Evolutionary conservation across 2,329 filamentous ascomycete genomes (phyloP).

Genomic region (Paracoccidioides brasiliensis): DNA sequence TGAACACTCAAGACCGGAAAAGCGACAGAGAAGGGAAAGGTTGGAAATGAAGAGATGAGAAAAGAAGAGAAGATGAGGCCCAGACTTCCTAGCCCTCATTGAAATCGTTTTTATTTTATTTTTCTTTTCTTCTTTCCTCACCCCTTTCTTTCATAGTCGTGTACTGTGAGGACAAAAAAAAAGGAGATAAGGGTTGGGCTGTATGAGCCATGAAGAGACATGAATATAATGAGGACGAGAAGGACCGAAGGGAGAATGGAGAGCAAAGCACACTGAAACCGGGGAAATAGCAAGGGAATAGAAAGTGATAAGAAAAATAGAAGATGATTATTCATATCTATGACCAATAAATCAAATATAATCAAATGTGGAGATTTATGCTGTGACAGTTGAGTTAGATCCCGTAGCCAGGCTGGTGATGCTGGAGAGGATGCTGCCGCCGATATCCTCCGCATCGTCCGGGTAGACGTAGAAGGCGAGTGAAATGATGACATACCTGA

Average conservation of each 20-base stretch:
- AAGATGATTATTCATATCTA: not conserved
- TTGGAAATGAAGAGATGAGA: too few relatives aligned
- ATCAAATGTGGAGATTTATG: not conserved
- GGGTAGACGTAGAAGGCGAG: constrained; percentile 39
- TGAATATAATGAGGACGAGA: not conserved
- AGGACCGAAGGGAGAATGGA: not conserved
- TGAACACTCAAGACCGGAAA: too few relatives aligned
- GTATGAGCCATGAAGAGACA: not conserved
- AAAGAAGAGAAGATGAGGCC: too few relatives aligned
- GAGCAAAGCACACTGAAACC: not conserved
- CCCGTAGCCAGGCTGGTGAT: not conserved
- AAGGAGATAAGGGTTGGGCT: not conserved
- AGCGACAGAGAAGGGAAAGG: too few relatives aligned
- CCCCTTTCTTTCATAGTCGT: too few relatives aligned
- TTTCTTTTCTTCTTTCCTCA: too few relatives aligned
- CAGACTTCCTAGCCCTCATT: not conserved
- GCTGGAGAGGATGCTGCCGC: not conserved
- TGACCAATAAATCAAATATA: not conserved
- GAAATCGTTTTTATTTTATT: not conserved
- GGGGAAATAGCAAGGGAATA: not conserved
- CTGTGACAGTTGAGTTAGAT: not conserved
- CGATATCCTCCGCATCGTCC: constrained; percentile 21
- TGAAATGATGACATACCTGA: constrained; percentile 33
- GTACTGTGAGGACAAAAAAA: not conserved
- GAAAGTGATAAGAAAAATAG: not conserved